These are phyloP conservation scores for Triangularia verruculosa DNA, from an alignment of 2,329 filamentous ascomycete genomes.

Conservation along the genomic window DNA sequence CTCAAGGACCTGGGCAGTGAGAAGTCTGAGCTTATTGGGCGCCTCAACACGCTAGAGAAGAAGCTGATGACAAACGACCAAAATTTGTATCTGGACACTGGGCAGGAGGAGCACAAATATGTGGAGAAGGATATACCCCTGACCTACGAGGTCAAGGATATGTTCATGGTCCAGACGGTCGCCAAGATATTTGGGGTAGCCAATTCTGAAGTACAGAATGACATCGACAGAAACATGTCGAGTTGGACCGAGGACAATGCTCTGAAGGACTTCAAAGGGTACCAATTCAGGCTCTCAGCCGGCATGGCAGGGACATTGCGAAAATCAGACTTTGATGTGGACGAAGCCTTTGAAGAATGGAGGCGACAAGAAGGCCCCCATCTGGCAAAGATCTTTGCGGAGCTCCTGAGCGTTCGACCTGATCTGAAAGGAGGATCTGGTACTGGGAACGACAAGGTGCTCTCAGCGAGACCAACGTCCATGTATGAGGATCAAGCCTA, in stretches of 20 bases:
- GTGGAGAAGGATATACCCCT: conserved; percentile 80
- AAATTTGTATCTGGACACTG: conserved; percentile 67
- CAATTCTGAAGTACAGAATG: conserved; percentile 75
- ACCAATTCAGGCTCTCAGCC: conserved; percentile 83
- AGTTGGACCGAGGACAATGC: conserved; percentile 91
- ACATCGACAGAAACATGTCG: conserved; percentile 77
- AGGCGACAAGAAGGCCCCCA: conserved; percentile 85
- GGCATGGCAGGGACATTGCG: conserved; percentile 74
- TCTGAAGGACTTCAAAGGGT: conserved; percentile 85
- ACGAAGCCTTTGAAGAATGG: conserved; percentile 87
- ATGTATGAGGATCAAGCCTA: conserved; percentile 51
- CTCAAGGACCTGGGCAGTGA: conserved; percentile 82
- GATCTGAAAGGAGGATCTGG: conserved; percentile 77
- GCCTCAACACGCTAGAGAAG: conserved; percentile 79
- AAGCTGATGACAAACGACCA: conserved; percentile 94
- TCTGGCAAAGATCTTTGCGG: conserved; percentile 88
- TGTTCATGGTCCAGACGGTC: conserved; percentile 87
- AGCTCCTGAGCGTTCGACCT: conserved; percentile 81
- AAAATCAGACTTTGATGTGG: conserved; percentile 82
- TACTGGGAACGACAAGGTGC: conserved; percentile 52
- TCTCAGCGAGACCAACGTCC: conserved; percentile 53
- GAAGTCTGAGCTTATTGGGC: conserved; percentile 73
- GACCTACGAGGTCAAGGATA: conserved; percentile 92
- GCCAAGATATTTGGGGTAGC: conserved; percentile 80
- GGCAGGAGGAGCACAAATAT: conserved; percentile 60